Percentiles rank a stretch among this genome's conserved stretches.
phyloP scores from a whole-genome alignment of 331 rosid species.

The Telfairia occidentalis region DNA sequence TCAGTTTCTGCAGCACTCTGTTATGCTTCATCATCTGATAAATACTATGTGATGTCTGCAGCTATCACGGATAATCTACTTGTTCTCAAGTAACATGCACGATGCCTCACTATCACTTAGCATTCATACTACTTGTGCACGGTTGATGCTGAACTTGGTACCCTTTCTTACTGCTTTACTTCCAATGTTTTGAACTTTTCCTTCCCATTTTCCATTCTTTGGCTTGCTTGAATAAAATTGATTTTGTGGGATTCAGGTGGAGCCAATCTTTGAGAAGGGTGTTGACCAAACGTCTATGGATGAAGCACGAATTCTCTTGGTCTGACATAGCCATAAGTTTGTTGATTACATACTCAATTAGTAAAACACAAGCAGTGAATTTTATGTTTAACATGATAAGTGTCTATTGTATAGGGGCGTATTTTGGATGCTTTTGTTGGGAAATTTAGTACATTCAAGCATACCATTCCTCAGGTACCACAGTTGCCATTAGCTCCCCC shows the following conservation, averaged over 20 bases:
- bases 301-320: constrained; percentile 92
- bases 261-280: constrained; percentile 96
- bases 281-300: constrained; percentile 90
- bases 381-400: constrained; percentile 3
- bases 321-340: constrained; percentile 21
- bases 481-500: not conserved
- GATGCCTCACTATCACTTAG: constrained; percentile 96
- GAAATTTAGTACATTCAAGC: constrained; percentile 88
- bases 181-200: not conserved
- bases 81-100: constrained; percentile 98
- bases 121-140: constrained; percentile 98
- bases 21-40: constrained; percentile 14
- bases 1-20: constrained; percentile 1
- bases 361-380: constrained; percentile 10
- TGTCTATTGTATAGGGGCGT: constrained; percentile 55
- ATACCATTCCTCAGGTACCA: constrained; percentile 87
- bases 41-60: constrained; percentile 32
- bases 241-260: constrained; percentile 59
- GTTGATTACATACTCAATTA: constrained; percentile 12
- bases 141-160: constrained; percentile 98
- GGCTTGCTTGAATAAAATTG: not conserved
- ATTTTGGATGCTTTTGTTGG: constrained; percentile 98
- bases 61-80: constrained; percentile 91
- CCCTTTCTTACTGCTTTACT: constrained; percentile 21
- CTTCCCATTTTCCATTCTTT: constrained; percentile 11